Conservation (phyloP, 495 filamentous ascomycete species). For the Hypoxylon trugodes region DNA sequence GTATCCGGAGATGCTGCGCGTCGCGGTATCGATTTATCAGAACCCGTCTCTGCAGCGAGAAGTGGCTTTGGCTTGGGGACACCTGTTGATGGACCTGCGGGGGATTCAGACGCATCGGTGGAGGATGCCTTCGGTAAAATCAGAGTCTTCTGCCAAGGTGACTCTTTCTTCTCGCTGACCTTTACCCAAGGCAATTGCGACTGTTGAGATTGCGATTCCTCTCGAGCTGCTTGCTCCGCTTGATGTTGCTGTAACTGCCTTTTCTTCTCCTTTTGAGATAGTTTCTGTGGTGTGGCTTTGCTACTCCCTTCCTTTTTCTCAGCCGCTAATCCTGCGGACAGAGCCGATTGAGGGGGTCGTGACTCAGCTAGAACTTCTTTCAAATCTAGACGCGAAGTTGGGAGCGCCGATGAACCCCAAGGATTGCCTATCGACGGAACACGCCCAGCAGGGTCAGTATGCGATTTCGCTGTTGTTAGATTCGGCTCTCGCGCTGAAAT, state of each 20-base stretch:
- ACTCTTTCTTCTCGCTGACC: conserved; percentile 53
- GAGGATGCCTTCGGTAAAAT: conserved; percentile 44
- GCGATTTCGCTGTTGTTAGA: conserved; percentile 2
- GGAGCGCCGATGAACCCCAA: conserved; percentile 68
- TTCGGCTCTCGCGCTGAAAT: background rate
- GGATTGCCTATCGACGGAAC: conserved; percentile 51
- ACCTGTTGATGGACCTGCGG: conserved; percentile 59
- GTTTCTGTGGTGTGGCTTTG: conserved; percentile 57
- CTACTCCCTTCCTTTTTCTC: conserved; percentile 51
- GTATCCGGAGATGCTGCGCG: conserved; percentile 65
- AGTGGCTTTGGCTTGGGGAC: conserved; percentile 53
- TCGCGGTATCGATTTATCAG: conserved; percentile 43
- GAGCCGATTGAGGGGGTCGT: conserved; percentile 68
- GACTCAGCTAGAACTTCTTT: conserved; percentile 87
- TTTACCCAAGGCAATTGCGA: conserved; percentile 49
- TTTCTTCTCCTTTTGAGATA: conserved; percentile 93
- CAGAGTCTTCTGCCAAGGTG: conserved; percentile 76
- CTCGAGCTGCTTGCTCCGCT: conserved; percentile 63
- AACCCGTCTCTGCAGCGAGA: conserved; percentile 43
- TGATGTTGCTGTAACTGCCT: conserved; percentile 77
- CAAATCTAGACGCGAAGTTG: conserved; percentile 73
- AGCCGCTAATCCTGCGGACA: conserved; percentile 75
- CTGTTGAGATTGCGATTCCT: conserved; percentile 54
- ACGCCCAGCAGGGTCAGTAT: conserved; percentile 6
- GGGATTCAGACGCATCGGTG: conserved; percentile 40